These are phyloP conservation scores for Tulasnella sp. DNA, from an alignment of 768 basidiomycete species.

Conservation along the genomic window DNA sequence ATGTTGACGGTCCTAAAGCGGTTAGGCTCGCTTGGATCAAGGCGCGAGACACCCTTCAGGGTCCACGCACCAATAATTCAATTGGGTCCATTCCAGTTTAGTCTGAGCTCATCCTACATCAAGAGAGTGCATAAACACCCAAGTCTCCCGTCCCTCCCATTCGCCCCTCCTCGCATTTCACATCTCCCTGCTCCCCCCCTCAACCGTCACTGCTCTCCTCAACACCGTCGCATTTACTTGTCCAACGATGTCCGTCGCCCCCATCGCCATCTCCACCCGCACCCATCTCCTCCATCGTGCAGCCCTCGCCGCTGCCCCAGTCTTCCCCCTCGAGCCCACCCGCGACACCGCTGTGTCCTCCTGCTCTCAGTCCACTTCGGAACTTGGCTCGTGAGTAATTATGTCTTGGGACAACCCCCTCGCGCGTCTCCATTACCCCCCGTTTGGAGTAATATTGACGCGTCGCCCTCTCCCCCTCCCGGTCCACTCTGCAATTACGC, in stretches of 20 bases:
- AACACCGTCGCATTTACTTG: constrained; percentile 13
- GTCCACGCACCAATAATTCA: neutral
- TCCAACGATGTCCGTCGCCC: constrained; percentile 13
- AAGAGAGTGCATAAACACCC: neutral
- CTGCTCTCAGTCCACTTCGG: neutral
- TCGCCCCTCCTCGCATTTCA: neutral
- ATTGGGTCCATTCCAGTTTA: neutral
- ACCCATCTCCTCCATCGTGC: constrained; percentile 4
- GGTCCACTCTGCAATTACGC: neutral
- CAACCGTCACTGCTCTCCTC: neutral
- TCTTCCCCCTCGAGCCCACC: neutral
- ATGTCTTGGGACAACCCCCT: too few relatives aligned
- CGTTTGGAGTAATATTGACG: constrained; percentile 4
- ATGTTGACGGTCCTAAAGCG: neutral
- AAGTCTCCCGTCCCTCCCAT: neutral
- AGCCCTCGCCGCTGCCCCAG: neutral
- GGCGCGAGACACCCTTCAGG: neutral
- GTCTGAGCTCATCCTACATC: neutral
- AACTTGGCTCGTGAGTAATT: neutral
- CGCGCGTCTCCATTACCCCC: neutral
- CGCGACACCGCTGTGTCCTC: neutral
- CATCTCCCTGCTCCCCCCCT: neutral
- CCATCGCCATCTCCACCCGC: constrained; percentile 13
- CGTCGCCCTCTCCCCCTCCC: neutral
- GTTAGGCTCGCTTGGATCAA: neutral